Base-by-base conservation (phyloP, 2,329 filamentous ascomycete genomes). In the Grosmannia penicillata region DNA sequence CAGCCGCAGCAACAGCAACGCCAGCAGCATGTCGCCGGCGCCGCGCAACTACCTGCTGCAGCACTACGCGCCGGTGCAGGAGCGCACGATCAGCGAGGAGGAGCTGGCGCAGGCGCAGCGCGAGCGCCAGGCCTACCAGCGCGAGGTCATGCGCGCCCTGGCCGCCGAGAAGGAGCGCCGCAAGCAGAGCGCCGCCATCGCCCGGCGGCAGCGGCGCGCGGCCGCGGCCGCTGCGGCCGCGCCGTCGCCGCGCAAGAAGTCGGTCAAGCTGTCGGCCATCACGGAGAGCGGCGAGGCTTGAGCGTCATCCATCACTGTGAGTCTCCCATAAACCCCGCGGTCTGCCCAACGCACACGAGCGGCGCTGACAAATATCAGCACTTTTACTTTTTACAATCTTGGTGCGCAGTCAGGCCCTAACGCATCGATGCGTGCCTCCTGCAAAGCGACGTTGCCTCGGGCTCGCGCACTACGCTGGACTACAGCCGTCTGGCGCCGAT, bases 121-220 rank as follows among this genome's bases (percentile, higher is more conserved):
- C 36, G 61, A 72, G 54, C 62, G 66, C 49, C 56, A 60, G 37
- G 60, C 61, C 39, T 54, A 65, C 51, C 66, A 73, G 54, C 64
- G 63, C 45, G 68, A 74, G 56, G 63, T 64, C 34, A 52, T 72
- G 45, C 61, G 65, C 46, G 60, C 65, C 47, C 50, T 72, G 35
- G 53, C 67, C 45, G 53, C 50, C 47, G 70, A 74, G 60, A 72
- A 72, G 65, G 70, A 74, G 57, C 59, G 62, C 38, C 60, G 69
- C 28, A 61, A 62, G 43, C 58, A 62, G 45, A 50, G 51, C 15
- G 56, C 59, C 17, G 38, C 37, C 9, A 35, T 29, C 1, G 45
- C 45, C 25, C 60, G 57, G 50, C 58, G 59, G 49, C 55, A 57
- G 43, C 43, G 42, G 25, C 41, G 42, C 2, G 37, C 39, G 4